Conservation (phyloP, 1,284 basidiomycete species). For the Grifola frondosa region DNA sequence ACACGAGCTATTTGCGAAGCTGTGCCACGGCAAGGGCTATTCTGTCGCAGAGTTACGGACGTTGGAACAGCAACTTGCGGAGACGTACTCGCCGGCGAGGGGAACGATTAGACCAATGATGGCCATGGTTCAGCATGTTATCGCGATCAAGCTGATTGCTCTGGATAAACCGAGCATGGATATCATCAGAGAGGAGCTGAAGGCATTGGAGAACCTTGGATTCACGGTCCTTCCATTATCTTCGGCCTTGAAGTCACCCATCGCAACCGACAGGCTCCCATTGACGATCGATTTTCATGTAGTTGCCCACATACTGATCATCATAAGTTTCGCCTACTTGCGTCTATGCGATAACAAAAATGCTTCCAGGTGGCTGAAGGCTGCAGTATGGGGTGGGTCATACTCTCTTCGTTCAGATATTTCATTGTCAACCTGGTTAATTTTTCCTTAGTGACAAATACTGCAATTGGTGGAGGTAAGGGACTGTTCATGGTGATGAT, state of each 20-base stretch:
- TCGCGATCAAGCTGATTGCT: too few relatives aligned
- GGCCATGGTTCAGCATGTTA: not conserved
- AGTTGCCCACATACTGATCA: constrained; percentile 16
- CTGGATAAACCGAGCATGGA: too few relatives aligned
- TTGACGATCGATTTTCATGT: constrained; percentile 14
- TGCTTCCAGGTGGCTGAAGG: constrained; percentile 13
- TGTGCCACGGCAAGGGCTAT: not conserved
- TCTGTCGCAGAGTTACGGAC: not conserved
- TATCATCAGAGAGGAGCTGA: constrained; percentile 10
- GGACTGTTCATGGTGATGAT: constrained; percentile 16
- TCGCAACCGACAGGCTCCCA: constrained; percentile 13
- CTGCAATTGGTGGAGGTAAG: constrained; percentile 15
- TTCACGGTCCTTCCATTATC: constrained; percentile 8
- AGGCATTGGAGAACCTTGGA: constrained; percentile 13
- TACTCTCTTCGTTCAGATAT: too few relatives aligned
- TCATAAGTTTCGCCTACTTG: constrained; percentile 13
- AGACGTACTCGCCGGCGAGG: not conserved
- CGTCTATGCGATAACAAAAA: constrained; percentile 8
- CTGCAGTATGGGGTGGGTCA: constrained; percentile 16
- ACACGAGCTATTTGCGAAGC: not conserved
- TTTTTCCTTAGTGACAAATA: constrained; percentile 8
- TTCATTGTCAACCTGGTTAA: too few relatives aligned
- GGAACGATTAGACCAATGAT: not conserved
- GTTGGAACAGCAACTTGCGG: not conserved
- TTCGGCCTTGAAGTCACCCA: constrained; percentile 7